phyloP scores from a whole-genome alignment of 2,329 filamentous ascomycete genomes.

The Colletotrichum sp. region DNA sequence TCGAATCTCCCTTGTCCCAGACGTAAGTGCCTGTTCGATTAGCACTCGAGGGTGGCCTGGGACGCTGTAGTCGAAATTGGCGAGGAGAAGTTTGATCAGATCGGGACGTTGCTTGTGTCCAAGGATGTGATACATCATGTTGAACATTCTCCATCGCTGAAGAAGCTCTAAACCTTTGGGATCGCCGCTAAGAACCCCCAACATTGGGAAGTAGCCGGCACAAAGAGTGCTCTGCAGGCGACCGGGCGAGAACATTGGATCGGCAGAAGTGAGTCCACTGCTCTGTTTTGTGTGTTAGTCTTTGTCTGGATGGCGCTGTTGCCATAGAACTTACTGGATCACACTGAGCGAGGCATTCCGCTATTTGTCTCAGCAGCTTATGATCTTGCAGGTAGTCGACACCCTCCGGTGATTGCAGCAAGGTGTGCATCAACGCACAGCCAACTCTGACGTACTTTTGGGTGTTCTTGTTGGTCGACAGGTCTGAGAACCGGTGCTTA shows the following conservation, averaged over 20 bases:
- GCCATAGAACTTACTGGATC: slow-evolving; percentile 69
- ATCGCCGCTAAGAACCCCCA: slow-evolving; percentile 86
- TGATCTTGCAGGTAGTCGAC: slow-evolving; percentile 86
- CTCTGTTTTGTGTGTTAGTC: slow-evolving; percentile 45
- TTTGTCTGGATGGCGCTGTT: neutral
- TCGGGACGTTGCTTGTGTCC: slow-evolving; percentile 91
- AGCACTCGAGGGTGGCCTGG: slow-evolving; percentile 91
- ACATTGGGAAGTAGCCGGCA: slow-evolving; percentile 90
- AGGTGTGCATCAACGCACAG: slow-evolving; percentile 83
- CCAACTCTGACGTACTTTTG: slow-evolving; percentile 93
- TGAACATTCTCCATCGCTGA: slow-evolving; percentile 97
- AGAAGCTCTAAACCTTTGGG: slow-evolving; percentile 84
- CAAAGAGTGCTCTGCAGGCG: slow-evolving; percentile 87
- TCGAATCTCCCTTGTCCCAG: slow-evolving; percentile 87
- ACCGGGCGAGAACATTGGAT: slow-evolving; percentile 86
- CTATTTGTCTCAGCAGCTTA: slow-evolving; percentile 91
- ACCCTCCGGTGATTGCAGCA: slow-evolving; percentile 86
- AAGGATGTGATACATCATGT: slow-evolving; percentile 99
- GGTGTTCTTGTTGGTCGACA: slow-evolving; percentile 88
- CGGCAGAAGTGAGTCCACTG: slow-evolving; percentile 78
- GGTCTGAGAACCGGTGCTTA: slow-evolving; percentile 92
- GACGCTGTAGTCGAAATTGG: slow-evolving; percentile 90
- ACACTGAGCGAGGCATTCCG: slow-evolving; percentile 93
- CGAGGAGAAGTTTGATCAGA: slow-evolving; percentile 84
- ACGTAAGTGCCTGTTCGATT: slow-evolving; percentile 90